Percentiles rank a stretch among this genome's conserved stretches.
Evolutionary conservation across 805 yeast genomes (phyloP).

Genomic region (Suhomyces vadensis): DNA sequence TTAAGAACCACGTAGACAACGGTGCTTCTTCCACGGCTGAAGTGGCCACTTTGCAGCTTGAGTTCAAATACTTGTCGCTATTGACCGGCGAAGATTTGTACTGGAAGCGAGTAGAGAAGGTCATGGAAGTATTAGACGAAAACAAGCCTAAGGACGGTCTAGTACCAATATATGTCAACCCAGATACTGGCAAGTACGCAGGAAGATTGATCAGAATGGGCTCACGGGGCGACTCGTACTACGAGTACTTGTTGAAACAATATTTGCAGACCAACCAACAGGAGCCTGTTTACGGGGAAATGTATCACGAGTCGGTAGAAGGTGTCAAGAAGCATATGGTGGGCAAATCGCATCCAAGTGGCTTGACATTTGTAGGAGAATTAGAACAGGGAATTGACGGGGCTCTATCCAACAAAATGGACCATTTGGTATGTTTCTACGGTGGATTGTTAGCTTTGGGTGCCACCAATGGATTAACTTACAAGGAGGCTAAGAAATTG

Average conservation of each 20-base stretch:
- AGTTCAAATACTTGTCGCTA: constrained; percentile 76
- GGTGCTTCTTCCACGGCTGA: constrained; percentile 92
- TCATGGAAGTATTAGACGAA: constrained; percentile 67
- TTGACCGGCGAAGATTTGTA: constrained; percentile 77
- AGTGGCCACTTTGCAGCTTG: constrained; percentile 83
- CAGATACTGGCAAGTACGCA: constrained; percentile 69
- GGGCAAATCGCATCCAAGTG: constrained; percentile 59
- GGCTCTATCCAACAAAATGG: constrained; percentile 72
- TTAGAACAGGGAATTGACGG: constrained; percentile 67
- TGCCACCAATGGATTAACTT: constrained; percentile 73
- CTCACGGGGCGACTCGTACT: constrained; percentile 90
- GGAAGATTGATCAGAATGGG: constrained; percentile 76
- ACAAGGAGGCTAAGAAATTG: constrained; percentile 53
- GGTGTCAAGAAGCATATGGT: constrained; percentile 75
- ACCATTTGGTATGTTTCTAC: constrained; percentile 87
- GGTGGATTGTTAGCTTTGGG: constrained; percentile 90
- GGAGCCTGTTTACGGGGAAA: constrained; percentile 60
- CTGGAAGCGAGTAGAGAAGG: constrained; percentile 78
- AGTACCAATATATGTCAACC: constrained; percentile 77
- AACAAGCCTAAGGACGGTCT: constrained; percentile 70
- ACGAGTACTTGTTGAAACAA: constrained; percentile 85
- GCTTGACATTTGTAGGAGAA: constrained; percentile 75
- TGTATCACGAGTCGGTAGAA: constrained; percentile 74
- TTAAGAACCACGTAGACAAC: constrained; percentile 58
- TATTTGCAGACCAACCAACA: constrained; percentile 71